These are phyloP conservation scores for Skeletonema grethae DNA, from an alignment of 108 stramenopile species.

Conservation along the genomic window DNA sequence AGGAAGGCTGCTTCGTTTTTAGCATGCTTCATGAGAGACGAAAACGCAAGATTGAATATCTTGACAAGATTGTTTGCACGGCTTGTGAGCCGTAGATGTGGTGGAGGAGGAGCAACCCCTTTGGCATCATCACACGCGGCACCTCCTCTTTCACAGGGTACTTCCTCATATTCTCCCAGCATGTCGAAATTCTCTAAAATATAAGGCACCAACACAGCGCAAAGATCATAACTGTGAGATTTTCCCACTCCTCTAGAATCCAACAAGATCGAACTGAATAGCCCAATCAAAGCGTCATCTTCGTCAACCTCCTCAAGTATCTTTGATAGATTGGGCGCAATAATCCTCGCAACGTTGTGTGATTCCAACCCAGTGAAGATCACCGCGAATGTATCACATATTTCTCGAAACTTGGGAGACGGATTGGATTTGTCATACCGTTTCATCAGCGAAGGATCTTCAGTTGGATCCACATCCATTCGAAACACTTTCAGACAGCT, in stretches of 20 bases:
- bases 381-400: slow-evolving; percentile 86
- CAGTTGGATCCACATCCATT: slow-evolving; percentile 17
- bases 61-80: slow-evolving; percentile 48
- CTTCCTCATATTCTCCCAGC: slow-evolving; percentile 32
- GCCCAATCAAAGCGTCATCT: slow-evolving; percentile 67
- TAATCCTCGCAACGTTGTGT: slow-evolving; percentile 67
- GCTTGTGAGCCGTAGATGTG: slow-evolving; percentile 6
- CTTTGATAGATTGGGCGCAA: slow-evolving; percentile 72
- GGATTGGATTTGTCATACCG: slow-evolving; percentile 5
- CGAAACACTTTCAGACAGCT: slow-evolving; percentile 82
- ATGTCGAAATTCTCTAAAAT: slow-evolving; percentile 74
- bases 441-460: slow-evolving; percentile 14
- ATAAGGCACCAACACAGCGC: slow-evolving; percentile 74
- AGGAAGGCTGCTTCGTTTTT: slow-evolving; percentile 88
- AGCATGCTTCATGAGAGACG: slow-evolving; percentile 82
- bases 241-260: slow-evolving; percentile 42
- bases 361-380: slow-evolving; percentile 88
- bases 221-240: slow-evolving; percentile 76
- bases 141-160: background rate
- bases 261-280: slow-evolving; percentile 84
- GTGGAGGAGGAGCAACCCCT: background rate
- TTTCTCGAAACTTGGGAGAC: slow-evolving; percentile 41
- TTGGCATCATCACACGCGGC: background rate
- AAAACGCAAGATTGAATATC: slow-evolving; percentile 75
- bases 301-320: slow-evolving; percentile 82